phyloP scores from a whole-genome alignment of 1,139 yeast genomes.

The Geotrichum cucujoidarum region DNA sequence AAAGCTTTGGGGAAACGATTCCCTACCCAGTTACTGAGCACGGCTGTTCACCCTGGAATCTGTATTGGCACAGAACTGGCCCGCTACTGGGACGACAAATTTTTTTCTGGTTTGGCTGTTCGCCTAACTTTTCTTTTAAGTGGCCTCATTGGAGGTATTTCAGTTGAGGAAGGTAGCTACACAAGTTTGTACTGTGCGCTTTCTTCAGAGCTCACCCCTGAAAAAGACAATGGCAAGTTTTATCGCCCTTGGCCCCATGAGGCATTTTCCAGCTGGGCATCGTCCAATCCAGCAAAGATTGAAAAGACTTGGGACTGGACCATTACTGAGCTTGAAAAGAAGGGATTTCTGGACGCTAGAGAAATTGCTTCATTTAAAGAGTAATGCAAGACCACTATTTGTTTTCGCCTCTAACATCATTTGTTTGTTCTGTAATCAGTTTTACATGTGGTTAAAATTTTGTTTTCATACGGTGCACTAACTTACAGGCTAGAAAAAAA shows the following conservation, averaged over 20 bases:
- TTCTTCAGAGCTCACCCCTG: conserved; percentile 44
- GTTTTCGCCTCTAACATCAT: too few species aligned
- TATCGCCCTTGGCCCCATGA: conserved; percentile 49
- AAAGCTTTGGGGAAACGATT: conserved; percentile 60
- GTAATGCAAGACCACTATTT: too few species aligned
- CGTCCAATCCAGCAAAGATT: conserved; percentile 53
- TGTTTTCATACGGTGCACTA: too few species aligned
- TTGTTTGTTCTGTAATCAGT: too few species aligned
- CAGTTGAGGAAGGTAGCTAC: conserved; percentile 65
- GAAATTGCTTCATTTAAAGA: conserved; percentile 12
- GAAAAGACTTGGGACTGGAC: conserved; percentile 87
- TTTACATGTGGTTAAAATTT: too few species aligned
- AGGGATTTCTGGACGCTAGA: conserved; percentile 31
- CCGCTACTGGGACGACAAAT: conserved; percentile 72
- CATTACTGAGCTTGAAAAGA: conserved; percentile 52
- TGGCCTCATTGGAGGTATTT: conserved; percentile 64
- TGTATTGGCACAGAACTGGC: conserved; percentile 74
- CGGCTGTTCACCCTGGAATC: conserved; percentile 81
- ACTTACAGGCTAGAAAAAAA: too few species aligned
- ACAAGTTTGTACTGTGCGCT: conserved; percentile 64
- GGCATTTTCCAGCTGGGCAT: conserved; percentile 49
- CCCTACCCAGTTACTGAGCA: conserved; percentile 56
- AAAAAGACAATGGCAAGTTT: conserved; percentile 64
- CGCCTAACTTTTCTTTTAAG: conserved; percentile 66
- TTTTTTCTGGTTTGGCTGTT: conserved; percentile 64